Evolutionary conservation across 108 stramenopile genomes (phyloP).

Genomic region (Cyclotella baltica): DNA sequence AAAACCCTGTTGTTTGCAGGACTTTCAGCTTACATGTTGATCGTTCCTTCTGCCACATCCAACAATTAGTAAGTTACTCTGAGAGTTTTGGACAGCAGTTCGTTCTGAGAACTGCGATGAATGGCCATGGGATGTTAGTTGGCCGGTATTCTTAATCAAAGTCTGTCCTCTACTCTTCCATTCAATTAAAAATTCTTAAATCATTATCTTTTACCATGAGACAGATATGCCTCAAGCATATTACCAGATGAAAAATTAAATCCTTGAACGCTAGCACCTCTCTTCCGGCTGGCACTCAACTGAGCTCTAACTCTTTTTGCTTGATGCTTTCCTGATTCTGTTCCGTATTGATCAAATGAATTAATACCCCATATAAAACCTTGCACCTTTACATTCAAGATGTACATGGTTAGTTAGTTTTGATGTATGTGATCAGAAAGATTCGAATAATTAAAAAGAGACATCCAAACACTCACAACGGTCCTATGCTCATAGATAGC

Average conservation of each 20-base stretch:
- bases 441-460: background rate
- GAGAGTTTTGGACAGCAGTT: no score
- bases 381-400: slow-evolving; percentile 47
- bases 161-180: no score
- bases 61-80: no score
- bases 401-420: background rate
- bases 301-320: slow-evolving; percentile 83
- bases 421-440: background rate
- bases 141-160: no score
- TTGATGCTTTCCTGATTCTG: slow-evolving; percentile 90
- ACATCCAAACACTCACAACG: slow-evolving; percentile 58
- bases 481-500: slow-evolving; percentile 98
- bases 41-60: no score
- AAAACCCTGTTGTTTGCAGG: no score
- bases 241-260: slow-evolving; percentile 85
- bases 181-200: no score
- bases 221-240: slow-evolving; percentile 81
- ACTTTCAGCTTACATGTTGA: no score
- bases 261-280: slow-evolving; percentile 86
- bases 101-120: no score
- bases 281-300: slow-evolving; percentile 68
- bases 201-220: slow-evolving; percentile 59
- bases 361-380: slow-evolving; percentile 99
- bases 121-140: no score
- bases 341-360: slow-evolving; percentile 97